Evolutionary conservation across 495 filamentous ascomycete species (phyloP), one percentile per base, ranked within the genome.

Genomic region (Trichocladium uniseriatum): DNA sequence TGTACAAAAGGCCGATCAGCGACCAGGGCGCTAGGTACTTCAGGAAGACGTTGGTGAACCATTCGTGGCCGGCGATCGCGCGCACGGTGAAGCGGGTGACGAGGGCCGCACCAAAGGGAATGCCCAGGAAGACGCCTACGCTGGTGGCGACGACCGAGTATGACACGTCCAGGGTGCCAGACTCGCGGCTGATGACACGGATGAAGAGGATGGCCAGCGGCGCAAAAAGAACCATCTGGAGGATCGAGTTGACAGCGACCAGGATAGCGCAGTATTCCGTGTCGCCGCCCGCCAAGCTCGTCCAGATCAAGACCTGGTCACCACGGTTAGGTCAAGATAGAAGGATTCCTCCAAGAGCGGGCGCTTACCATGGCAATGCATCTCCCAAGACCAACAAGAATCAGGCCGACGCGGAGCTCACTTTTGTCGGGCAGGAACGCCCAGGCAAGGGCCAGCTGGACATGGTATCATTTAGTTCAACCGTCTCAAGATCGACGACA

Each of bases 321-420:
- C n/a, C n/a, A n/a, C n/a, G n/a, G n/a, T n/a, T n/a, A n/a, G n/a
- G n/a, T n/a, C n/a, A n/a, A n/a, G n/a, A n/a, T n/a, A n/a, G n/a
- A n/a, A n/a, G n/a, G n/a, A n/a, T n/a, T n/a, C n/a, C n/a, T n/a
- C n/a, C n/a, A n/a, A n/a, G n/a, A n/a, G n/a, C n/a, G n/a, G n/a
- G n/a, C n/a, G n/a, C n/a, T n/a, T n/a, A n/a, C n/a, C 87, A 91
- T 92, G 39, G 86, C 87, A 49, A 92, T 91, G 56, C 87, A 92
- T 18, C 87, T 64, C 8, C 83, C 87, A 5, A 92, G 53, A 0
- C 87, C 87, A 0, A 92, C 86, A 6, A 92, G 74, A 27, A 91
- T 84, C 24, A 92, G 66, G 0, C 86, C 87, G 37, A 82, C 74
- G 3, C 86, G 75, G 10, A 92, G 74, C 5, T 71, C 81, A 24